Conservation (phyloP, 139 green algal genomes). For the Trebouxia sp. region DNA sequence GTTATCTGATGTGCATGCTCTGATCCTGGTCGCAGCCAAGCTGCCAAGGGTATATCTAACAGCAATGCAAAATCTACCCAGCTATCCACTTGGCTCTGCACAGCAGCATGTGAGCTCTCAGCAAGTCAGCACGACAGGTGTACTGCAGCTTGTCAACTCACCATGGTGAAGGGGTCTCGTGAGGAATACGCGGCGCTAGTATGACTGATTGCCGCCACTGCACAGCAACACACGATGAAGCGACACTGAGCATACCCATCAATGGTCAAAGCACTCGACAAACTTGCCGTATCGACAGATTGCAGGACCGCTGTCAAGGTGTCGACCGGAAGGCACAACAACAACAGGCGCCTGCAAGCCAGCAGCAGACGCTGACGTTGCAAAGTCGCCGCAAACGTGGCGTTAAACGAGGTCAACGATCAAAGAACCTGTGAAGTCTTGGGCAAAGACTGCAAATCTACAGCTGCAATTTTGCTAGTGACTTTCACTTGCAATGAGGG, state of each 20-base stretch:
- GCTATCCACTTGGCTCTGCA: conserved; percentile 17
- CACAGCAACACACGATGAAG: neutral
- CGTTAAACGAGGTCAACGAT: conserved; percentile 6
- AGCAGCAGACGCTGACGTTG: neutral
- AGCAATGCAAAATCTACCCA: conserved; percentile 9
- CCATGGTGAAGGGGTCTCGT: neutral
- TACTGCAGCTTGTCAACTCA: no score
- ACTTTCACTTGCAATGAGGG: conserved; percentile 3
- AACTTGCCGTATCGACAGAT: conserved; percentile 22
- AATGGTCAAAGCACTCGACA: neutral
- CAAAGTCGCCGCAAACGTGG: neutral
- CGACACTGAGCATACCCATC: neutral
- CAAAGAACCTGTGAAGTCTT: neutral
- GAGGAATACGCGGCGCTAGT: neutral
- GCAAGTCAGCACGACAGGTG: no score
- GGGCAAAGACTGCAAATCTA: neutral
- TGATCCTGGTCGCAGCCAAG: conserved; percentile 15
- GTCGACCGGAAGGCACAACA: neutral
- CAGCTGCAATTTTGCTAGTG: neutral
- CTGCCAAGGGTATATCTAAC: neutral
- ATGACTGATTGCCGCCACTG: conserved; percentile 22
- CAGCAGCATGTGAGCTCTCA: neutral
- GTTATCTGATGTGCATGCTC: neutral
- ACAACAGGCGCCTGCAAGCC: conserved; percentile 2
- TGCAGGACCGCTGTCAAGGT: neutral